phyloP scores from a whole-genome alignment of 805 yeast species.

The Debaryomyces prosopidis region DNA sequence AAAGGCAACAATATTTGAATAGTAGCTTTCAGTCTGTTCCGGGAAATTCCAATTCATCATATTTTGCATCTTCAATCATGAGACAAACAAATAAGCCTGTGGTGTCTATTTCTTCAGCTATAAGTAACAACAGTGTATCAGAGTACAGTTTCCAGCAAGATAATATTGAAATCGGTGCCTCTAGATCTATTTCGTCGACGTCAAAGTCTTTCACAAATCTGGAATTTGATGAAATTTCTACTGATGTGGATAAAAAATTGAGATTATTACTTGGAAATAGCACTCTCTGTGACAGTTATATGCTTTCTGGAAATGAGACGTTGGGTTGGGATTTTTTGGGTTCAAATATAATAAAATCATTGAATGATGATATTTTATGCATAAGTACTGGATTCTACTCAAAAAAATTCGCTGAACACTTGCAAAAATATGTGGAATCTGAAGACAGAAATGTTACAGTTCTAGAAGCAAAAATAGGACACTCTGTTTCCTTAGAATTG shows the following conservation, averaged over 20 bases:
- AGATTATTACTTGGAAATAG: conserved; percentile 6
- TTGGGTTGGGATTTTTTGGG: conserved; percentile 11
- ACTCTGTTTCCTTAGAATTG: conserved; percentile 2
- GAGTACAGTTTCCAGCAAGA: background rate
- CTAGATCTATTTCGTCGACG: background rate
- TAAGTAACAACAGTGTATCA: background rate
- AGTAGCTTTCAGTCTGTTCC: conserved; percentile 3
- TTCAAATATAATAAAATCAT: conserved; percentile 13
- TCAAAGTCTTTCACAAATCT: background rate
- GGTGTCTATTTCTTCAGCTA: background rate
- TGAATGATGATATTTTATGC: conserved; percentile 8
- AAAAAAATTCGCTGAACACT: conserved; percentile 6
- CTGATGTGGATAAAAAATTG: conserved; percentile 4
- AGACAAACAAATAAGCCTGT: background rate
- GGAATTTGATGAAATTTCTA: conserved; percentile 5
- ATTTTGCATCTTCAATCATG: background rate
- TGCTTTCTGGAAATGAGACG: conserved; percentile 8
- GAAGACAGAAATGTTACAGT: conserved; percentile 4
- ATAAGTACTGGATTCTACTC: conserved; percentile 8
- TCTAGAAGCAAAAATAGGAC: conserved; percentile 6
- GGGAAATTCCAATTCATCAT: background rate
- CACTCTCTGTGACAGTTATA: conserved; percentile 5
- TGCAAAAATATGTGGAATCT: conserved; percentile 8
- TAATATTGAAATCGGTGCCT: background rate
- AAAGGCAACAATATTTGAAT: conserved; percentile 12